phyloP scores from a whole-genome alignment of 2,329 filamentous ascomycete genomes.

The Clonostachys chloroleuca region DNA sequence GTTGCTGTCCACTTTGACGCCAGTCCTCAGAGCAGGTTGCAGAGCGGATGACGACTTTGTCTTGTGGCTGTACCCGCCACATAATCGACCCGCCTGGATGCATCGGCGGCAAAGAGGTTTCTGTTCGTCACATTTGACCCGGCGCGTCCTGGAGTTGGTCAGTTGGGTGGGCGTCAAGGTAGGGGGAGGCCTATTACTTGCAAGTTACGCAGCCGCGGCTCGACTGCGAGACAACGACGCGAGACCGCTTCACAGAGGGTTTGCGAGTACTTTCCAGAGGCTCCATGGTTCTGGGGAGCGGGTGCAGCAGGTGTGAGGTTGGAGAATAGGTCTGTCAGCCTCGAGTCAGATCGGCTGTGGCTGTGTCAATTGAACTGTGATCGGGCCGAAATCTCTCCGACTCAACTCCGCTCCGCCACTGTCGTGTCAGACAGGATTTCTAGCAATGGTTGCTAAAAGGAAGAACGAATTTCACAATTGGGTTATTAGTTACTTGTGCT shows the following conservation, averaged over 20 bases:
- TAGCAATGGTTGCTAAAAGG: no score
- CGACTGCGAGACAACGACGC: constrained; percentile 3
- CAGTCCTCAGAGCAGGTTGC: constrained; percentile 1
- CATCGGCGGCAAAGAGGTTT: constrained; percentile 2
- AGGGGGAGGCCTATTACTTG: background rate
- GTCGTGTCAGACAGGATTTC: no score
- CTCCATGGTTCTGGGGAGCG: no score
- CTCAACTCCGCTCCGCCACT: no score
- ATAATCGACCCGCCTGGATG: constrained; percentile 1
- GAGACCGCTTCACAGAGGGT: background rate
- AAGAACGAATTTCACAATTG: no score
- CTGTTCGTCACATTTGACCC: constrained; percentile 3
- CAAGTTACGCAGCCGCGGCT: constrained; percentile 1
- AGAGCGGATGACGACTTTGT: background rate
- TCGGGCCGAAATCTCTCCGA: no score
- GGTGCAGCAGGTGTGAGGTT: no score
- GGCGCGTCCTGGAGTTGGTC: background rate
- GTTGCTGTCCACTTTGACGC: background rate
- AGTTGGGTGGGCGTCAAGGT: background rate
- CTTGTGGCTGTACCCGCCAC: constrained; percentile 1
- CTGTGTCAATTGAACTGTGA: no score
- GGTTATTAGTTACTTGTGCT: no score
- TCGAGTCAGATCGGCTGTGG: no score
- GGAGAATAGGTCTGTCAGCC: no score
- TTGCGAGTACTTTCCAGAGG: no score